Evolutionary conservation across 1,284 basidiomycete genomes (phyloP), one percentile per base, ranked within the genome.

Genomic region (Cryptococcus sp.): DNA sequence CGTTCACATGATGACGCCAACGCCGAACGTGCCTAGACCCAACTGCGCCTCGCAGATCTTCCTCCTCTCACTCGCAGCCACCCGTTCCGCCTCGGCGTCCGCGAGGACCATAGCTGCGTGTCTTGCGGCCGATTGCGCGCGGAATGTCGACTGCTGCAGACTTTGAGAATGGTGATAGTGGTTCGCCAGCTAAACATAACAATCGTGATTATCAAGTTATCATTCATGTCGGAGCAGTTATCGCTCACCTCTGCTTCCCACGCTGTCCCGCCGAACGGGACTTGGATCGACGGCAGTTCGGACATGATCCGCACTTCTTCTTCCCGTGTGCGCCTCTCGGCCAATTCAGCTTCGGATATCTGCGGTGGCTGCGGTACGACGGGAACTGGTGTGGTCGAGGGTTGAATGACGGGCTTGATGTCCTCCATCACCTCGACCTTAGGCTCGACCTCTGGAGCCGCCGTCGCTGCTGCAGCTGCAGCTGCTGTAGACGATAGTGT

Each of bases 11-110:
- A 57, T 53, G 20, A 55, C 55, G 23, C 65, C 66, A 50, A 69
- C 64, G 5, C 68, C 65, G 13, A 72, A 57, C 22, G 54, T 61
- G 8, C 63, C 62, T 7, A 56, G 54, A 44, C 57, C 50, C 49
- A 73, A 59, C 52, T 71, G 69, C 42, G 51, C 61, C 51, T 74
- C 70, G 23, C 59, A 65, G 1, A 71, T 64, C 51, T 61, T 64
- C 38, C 72, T 59, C 48, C 75, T 60, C 52, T 76, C 74, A 5
- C 46, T 58, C 1, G 71, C 75, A 1, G 71, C 69, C 2, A 61
- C 39, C 7, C 71, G 54, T 54, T 77, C 74, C 20, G 70, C 70
- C 62, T 77, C 75, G 0, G 73, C 75, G 54, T 77, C 74, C 5
- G 73, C 70, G 13, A 76, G 50, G 0, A 72, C 59, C 15, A 68